Evolutionary conservation across 1,284 basidiomycete genomes (phyloP).

Genomic region (Microbotryum intermedium): DNA sequence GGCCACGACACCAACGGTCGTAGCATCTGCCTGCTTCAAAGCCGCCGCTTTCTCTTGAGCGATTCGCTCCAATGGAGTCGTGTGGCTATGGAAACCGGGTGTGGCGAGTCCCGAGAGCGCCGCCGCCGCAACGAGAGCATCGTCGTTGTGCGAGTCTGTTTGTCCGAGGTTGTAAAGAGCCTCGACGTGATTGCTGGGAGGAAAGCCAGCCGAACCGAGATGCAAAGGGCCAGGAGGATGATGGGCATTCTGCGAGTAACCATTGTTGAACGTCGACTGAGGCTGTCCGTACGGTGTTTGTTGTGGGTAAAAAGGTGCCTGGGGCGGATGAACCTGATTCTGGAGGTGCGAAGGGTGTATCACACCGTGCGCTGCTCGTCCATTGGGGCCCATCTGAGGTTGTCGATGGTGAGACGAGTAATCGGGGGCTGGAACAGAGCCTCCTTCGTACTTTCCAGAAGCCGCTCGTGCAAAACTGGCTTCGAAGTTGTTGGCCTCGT

Average conservation of each 20-base stretch:
- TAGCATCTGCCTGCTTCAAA: no score
- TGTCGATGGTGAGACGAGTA: no score
- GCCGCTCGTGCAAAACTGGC: slow-evolving; percentile 28
- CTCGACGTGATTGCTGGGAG: background rate
- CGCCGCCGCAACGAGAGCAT: slow-evolving; percentile 27
- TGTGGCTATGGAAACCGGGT: slow-evolving; percentile 4
- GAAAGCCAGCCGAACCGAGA: background rate
- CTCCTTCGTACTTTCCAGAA: background rate
- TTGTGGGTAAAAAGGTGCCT: background rate
- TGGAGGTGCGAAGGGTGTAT: background rate
- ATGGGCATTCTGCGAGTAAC: no score
- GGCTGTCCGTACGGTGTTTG: background rate
- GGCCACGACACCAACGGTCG: background rate
- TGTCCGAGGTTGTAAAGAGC: background rate
- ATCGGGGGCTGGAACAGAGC: background rate
- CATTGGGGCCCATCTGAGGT: background rate
- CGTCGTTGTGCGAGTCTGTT: slow-evolving; percentile 7
- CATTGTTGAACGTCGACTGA: background rate
- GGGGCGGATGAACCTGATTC: background rate
- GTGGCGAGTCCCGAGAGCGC: slow-evolving; percentile 34
- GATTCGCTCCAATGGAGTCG: no score
- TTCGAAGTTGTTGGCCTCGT: slow-evolving; percentile 31
- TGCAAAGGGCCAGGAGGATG: background rate
- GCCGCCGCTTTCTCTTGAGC: no score
- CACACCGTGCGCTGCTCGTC: background rate